Percentiles rank a stretch among this genome's conserved stretches.
Evolutionary conservation across 495 filamentous ascomycete species (phyloP).

Genomic region (Terfezia claveryi): DNA sequence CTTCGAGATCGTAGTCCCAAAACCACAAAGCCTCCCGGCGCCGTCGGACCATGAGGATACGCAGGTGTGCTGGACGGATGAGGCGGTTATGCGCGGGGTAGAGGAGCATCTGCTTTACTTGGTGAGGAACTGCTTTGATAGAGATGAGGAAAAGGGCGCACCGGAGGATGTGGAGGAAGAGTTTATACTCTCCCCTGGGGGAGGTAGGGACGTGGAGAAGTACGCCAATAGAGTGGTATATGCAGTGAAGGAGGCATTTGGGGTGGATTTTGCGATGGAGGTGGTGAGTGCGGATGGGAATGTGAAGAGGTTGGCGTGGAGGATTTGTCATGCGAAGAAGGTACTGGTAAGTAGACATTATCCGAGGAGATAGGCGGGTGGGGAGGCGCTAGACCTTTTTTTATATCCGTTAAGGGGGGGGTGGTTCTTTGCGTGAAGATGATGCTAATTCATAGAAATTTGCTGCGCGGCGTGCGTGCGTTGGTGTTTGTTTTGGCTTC

Average conservation of each 20-base stretch:
- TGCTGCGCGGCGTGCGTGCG: neutral
- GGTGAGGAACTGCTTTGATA: slow-evolving; percentile 76
- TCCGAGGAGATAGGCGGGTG: neutral
- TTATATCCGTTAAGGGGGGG: neutral
- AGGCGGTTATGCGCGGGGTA: slow-evolving; percentile 32
- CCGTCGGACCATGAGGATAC: slow-evolving; percentile 30
- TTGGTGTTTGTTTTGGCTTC: neutral
- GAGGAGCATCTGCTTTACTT: slow-evolving; percentile 61
- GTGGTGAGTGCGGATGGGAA: slow-evolving; percentile 87
- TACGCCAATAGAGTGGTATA: slow-evolving; percentile 77
- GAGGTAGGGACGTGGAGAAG: slow-evolving; percentile 58
- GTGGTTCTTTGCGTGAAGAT: neutral
- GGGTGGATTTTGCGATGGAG: slow-evolving; percentile 79
- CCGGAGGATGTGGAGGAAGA: slow-evolving; percentile 57
- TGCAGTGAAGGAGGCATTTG: slow-evolving; percentile 93
- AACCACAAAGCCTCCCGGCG: slow-evolving; percentile 23
- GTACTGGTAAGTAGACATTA: slow-evolving; percentile 52
- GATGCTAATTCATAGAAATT: neutral
- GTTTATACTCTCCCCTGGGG: slow-evolving; percentile 43
- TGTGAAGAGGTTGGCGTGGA: slow-evolving; percentile 78
- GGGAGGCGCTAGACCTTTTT: neutral
- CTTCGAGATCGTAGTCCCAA: slow-evolving; percentile 62
- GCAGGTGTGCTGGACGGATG: slow-evolving; percentile 20
- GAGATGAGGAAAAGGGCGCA: slow-evolving; percentile 64
- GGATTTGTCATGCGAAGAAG: slow-evolving; percentile 85